phyloP scores from a whole-genome alignment of 164 flowering plant genomes.

The Buxus sempervirens region DNA sequence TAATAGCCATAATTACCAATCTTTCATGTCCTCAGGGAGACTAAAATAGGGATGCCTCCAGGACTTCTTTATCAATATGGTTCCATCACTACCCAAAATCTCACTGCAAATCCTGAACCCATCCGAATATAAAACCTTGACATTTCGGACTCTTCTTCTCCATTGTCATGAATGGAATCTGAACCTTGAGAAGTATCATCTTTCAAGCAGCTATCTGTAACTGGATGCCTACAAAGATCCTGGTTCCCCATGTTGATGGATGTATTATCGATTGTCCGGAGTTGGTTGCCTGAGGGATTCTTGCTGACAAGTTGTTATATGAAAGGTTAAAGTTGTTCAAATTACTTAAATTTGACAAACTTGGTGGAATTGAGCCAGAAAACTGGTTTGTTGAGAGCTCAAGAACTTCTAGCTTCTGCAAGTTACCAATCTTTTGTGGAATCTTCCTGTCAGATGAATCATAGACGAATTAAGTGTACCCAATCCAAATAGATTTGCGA shows the following conservation, averaged over 20 bases:
- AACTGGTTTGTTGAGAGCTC: constrained; percentile 20
- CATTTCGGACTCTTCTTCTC: background rate
- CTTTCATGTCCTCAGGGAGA: background rate
- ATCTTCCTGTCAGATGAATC: background rate
- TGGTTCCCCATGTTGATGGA: constrained; percentile 10
- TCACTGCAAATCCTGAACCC: background rate
- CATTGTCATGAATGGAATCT: background rate
- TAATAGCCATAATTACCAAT: background rate
- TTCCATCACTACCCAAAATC: background rate
- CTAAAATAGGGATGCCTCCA: background rate
- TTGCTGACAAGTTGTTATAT: constrained; percentile 20
- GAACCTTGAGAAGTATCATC: background rate
- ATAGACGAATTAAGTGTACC: constrained; percentile 14
- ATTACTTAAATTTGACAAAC: background rate
- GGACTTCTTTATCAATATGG: background rate
- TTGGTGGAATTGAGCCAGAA: constrained; percentile 11
- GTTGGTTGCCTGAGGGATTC: constrained; percentile 15
- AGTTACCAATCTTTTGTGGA: constrained; percentile 3
- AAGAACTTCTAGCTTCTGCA: constrained; percentile 10
- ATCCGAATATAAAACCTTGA: background rate
- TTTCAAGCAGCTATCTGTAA: background rate
- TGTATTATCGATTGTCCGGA: background rate
- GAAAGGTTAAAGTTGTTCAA: constrained; percentile 21
- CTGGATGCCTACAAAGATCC: constrained; percentile 12
- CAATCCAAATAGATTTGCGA: background rate